phyloP scores from a whole-genome alignment of 495 filamentous ascomycete species.

The Chaetomium tenue region DNA sequence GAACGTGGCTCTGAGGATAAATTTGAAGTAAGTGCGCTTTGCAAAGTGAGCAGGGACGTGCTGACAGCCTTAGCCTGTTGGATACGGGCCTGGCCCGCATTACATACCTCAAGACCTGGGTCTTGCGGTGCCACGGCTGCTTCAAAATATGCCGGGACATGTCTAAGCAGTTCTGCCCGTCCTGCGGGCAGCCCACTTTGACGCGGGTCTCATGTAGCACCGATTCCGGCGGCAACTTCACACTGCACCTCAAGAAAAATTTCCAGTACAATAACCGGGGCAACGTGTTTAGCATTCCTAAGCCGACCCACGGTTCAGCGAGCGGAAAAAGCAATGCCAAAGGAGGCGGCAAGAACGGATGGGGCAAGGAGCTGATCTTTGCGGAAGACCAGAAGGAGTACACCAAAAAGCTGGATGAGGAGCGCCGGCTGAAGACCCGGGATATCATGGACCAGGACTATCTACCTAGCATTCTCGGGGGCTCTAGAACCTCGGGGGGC shows the following conservation, averaged over 20 bases:
- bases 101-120: conserved; percentile 74
- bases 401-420: conserved; percentile 57
- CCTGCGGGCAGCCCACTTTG: conserved; percentile 83
- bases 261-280: conserved; percentile 95
- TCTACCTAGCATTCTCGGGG: conserved; percentile 80
- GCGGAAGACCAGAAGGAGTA: conserved; percentile 98
- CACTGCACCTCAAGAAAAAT: conserved; percentile 86
- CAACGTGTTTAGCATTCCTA: conserved; percentile 85
- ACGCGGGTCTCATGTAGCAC: conserved; percentile 85
- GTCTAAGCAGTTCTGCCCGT: conserved; percentile 87
- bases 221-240: conserved; percentile 74
- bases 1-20: conserved; percentile 91
- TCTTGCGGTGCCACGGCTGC: conserved; percentile 92
- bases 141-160: conserved; percentile 83
- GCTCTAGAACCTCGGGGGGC: conserved; percentile 61
- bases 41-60: background rate
- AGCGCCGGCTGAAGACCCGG: conserved; percentile 64
- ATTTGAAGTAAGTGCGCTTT: conserved; percentile 59
- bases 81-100: conserved; percentile 75
- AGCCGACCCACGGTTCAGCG: conserved; percentile 75
- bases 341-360: conserved; percentile 82
- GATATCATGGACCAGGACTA: conserved; percentile 97
- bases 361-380: conserved; percentile 77
- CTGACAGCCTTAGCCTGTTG: conserved; percentile 54
- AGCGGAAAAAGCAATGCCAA: conserved; percentile 66